Evolutionary conservation across 176 grass and related monocot genomes (phyloP).

Genomic region (Bothriochloa decipiens): DNA sequence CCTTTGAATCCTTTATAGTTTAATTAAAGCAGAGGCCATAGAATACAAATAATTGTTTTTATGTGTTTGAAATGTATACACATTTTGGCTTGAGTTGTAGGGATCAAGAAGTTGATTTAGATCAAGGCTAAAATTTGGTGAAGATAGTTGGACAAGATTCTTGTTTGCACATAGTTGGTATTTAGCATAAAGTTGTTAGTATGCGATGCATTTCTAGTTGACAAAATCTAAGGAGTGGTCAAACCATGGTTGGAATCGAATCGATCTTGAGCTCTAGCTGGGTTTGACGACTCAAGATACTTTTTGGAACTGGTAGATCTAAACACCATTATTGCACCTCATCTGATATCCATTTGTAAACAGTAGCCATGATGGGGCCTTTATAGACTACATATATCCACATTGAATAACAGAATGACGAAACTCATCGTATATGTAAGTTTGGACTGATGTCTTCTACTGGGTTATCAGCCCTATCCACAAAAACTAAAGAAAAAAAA

Average conservation of each 20-base stretch:
- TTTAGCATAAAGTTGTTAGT: not conserved
- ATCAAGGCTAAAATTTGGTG: not conserved
- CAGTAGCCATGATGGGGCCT: not conserved
- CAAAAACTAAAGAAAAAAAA: not conserved
- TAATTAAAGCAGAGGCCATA: not conserved
- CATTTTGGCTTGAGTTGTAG: not conserved
- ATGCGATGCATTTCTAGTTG: not conserved
- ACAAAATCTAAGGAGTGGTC: not conserved
- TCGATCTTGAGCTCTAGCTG: not conserved
- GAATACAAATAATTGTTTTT: not conserved
- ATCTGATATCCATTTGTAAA: not conserved
- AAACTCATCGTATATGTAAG: not conserved
- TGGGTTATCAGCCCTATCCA: not conserved
- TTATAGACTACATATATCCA: not conserved
- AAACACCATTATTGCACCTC: not conserved
- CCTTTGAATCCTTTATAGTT: not conserved
- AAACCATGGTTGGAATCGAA: not conserved
- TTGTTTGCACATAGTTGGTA: conserved; percentile 1
- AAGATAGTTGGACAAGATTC: not conserved
- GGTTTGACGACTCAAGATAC: not conserved
- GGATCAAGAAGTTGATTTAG: not conserved
- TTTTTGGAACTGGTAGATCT: not conserved
- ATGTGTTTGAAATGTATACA: not conserved
- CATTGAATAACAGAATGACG: not conserved
- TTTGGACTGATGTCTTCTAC: not conserved